Evolutionary conservation across 2,329 filamentous ascomycete genomes (phyloP).

Genomic region (Helotiales sp.): DNA sequence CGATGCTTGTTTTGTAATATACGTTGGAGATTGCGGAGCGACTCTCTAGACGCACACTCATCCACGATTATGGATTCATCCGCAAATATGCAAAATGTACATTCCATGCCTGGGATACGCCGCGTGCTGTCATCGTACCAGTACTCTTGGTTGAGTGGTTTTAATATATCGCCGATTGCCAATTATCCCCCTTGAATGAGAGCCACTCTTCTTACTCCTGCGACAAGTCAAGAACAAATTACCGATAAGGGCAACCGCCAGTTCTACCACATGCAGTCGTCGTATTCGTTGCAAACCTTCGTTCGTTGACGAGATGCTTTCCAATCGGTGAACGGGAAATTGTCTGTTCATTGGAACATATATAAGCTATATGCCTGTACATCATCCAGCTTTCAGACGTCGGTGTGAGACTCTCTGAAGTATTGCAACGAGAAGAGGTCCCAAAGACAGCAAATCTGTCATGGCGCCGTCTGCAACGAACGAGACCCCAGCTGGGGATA

Average conservation of each 20-base stretch:
- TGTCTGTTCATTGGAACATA: not conserved
- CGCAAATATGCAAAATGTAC: not conserved
- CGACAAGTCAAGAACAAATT: not conserved
- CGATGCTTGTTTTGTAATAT: not conserved
- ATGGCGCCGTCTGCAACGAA: constrained; percentile 34
- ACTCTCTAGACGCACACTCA: not conserved
- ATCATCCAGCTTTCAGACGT: not conserved
- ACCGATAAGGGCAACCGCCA: not conserved
- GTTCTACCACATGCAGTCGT: not conserved
- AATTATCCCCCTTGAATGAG: not conserved
- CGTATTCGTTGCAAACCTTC: not conserved
- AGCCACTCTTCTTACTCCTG: not conserved
- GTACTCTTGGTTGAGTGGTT: not conserved
- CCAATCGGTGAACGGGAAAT: not conserved
- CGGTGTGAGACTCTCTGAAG: not conserved
- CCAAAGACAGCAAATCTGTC: constrained; percentile 14
- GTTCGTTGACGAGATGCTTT: not conserved
- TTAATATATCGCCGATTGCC: not conserved
- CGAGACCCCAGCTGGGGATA: constrained; percentile 25
- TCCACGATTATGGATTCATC: not conserved
- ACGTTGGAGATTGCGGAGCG: not conserved
- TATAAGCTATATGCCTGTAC: not conserved
- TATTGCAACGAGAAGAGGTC: not conserved
- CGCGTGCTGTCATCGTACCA: not conserved
- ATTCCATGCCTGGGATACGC: not conserved